A percentile compares a stretch with the other conserved stretches of the same genome.
Conservation (phyloP, 768 basidiomycete genomes). For the Rhodotorula taiwanensis region DNA sequence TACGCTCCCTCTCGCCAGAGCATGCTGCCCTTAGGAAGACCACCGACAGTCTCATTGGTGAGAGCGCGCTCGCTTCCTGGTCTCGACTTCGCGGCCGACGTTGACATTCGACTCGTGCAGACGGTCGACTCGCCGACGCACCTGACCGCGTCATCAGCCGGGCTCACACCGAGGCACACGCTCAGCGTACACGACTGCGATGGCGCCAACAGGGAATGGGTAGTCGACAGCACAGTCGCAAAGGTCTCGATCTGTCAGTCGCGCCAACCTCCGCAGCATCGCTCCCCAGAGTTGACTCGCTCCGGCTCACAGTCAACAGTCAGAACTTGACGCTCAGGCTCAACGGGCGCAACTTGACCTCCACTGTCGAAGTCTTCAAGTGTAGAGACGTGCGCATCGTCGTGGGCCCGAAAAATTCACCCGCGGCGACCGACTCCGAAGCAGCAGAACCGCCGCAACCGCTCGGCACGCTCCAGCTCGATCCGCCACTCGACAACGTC, state of each 20-base stretch:
- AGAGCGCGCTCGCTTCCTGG: background rate
- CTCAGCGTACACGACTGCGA: slow-evolving; percentile 21
- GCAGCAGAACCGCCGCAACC: background rate
- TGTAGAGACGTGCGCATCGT: background rate
- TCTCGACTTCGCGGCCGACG: background rate
- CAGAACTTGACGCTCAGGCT: slow-evolving; percentile 17
- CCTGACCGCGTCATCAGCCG: slow-evolving; percentile 4
- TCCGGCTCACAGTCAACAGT: slow-evolving; percentile 6
- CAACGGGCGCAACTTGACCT: slow-evolving; percentile 11
- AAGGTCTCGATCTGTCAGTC: slow-evolving; percentile 23
- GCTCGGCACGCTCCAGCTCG: slow-evolving; percentile 25
- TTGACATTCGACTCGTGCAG: background rate
- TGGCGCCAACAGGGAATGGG: background rate
- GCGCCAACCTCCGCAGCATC: background rate
- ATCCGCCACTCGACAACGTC: slow-evolving; percentile 12
- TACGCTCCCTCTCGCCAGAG: background rate
- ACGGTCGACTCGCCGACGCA: background rate
- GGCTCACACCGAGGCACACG: slow-evolving; percentile 11
- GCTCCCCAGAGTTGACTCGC: background rate
- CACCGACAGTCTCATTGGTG: background rate
- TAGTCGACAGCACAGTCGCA: background rate
- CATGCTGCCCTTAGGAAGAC: background rate
- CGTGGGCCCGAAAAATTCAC: background rate
- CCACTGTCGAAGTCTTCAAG: slow-evolving; percentile 22
- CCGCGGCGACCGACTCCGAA: background rate